These are phyloP conservation scores for Beauveria brongniartii DNA, from an alignment of 2,329 filamentous ascomycete species.

Conservation along the genomic window DNA sequence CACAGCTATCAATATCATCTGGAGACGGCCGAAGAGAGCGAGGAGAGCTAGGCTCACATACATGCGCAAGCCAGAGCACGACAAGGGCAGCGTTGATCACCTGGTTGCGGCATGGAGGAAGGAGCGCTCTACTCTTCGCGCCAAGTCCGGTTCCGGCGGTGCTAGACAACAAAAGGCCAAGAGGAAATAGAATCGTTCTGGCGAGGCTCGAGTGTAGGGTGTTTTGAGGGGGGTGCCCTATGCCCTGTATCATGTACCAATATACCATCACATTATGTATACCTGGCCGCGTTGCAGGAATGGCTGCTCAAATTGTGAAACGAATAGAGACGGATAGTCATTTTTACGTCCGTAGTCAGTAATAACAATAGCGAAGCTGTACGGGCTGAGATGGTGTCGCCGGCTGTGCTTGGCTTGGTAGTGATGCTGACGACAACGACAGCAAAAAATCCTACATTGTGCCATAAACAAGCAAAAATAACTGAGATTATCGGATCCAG, in stretches of 20 bases:
- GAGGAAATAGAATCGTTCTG: slow-evolving; percentile 15
- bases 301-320: background rate
- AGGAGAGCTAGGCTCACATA: slow-evolving; percentile 84
- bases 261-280: slow-evolving; percentile 10
- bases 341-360: background rate
- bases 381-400: background rate
- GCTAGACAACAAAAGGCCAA: slow-evolving; percentile 15
- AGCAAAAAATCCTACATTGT: background rate
- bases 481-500: too few relatives aligned
- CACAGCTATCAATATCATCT: slow-evolving; percentile 86
- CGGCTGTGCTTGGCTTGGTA: background rate
- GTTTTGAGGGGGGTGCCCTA: background rate
- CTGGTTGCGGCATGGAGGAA: slow-evolving; percentile 53
- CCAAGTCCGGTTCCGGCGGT: slow-evolving; percentile 23
- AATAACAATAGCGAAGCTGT: background rate
- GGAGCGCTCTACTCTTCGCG: slow-evolving; percentile 33
- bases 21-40: slow-evolving; percentile 75
- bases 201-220: slow-evolving; percentile 20
- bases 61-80: slow-evolving; percentile 81
- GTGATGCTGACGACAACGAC: background rate
- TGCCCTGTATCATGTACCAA: slow-evolving; percentile 12
- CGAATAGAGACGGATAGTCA: background rate
- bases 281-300: background rate
- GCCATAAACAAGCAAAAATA: too few relatives aligned
- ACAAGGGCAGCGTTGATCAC: slow-evolving; percentile 77